A percentile compares a stretch with the other conserved stretches of the same genome.
These are phyloP conservation scores for Globisporangium heterothallicum DNA, from an alignment of 352 stramenopile genomes.

Conservation along the genomic window DNA sequence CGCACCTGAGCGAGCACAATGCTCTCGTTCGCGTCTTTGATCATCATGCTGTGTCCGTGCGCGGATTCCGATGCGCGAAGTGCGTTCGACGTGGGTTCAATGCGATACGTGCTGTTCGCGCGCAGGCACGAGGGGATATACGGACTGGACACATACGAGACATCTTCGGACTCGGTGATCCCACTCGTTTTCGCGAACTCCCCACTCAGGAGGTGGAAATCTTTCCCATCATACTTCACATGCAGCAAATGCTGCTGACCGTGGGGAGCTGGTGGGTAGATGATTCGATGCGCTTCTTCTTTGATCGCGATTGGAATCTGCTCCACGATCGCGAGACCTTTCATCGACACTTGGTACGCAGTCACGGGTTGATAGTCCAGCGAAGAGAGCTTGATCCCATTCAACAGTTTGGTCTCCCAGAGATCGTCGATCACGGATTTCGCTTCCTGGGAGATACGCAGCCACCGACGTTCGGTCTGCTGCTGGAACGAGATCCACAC, in stretches of 20 bases:
- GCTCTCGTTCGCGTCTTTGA: conserved; percentile 91
- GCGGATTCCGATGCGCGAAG: conserved; percentile 88
- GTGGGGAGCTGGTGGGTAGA: conserved; percentile 28
- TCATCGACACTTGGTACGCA: conserved; percentile 91
- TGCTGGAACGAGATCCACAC: conserved; percentile 89
- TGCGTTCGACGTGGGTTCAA: conserved; percentile 93
- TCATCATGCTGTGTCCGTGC: conserved; percentile 85
- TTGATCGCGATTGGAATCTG: conserved; percentile 83
- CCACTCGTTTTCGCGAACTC: conserved; percentile 84
- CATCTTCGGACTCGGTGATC: conserved; percentile 96
- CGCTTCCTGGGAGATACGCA: conserved; percentile 93
- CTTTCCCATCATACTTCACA: conserved; percentile 60
- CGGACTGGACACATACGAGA: conserved; percentile 96
- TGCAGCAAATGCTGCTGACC: conserved; percentile 22
- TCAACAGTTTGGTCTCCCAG: conserved; percentile 93
- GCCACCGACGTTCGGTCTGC: conserved; percentile 67
- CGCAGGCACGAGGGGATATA: conserved; percentile 96
- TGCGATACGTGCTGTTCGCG: conserved; percentile 81
- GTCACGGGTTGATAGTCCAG: conserved; percentile 94
- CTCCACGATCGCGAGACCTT: conserved; percentile 85
- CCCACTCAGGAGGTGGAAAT: conserved; percentile 54
- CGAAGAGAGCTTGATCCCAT: conserved; percentile 91
- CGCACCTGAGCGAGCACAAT: conserved; percentile 95
- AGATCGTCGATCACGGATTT: conserved; percentile 95
- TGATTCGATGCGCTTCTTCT: conserved; percentile 42